Base-by-base conservation (phyloP, 495 filamentous ascomycete species). In the Aspergillus kassunensis region DNA sequence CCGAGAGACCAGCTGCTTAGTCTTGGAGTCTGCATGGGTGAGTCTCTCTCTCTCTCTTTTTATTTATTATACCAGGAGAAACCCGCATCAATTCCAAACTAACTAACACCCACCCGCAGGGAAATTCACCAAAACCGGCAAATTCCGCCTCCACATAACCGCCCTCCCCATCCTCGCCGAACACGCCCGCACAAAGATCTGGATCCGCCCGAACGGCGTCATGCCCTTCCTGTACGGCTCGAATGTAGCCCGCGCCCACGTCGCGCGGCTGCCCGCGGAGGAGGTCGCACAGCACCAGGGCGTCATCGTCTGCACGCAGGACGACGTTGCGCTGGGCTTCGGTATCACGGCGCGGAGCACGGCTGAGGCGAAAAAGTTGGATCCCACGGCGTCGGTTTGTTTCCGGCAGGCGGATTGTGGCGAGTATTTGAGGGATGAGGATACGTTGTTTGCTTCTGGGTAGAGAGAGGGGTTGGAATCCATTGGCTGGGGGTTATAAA, bases 161-260 rank as follows among this genome's bases (percentile, higher is more conserved):
- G 62, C 67, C 21, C 79, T 97, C 46, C 85, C 89, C 55, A 80
- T 96, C 46, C 83, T 99, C 53, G 87, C 91, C 16, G 81, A 87
- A 33, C 87, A 95, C 69, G 91, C 93, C 19, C 77, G 95, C 27
- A 90, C 93, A 68, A 96, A 96, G 79, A 80, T 96, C 47, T 97
- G 89, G 89, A 84, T 99, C 51, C 95, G 95, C 70, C 68, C 83
- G 19, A 99, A 99, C 71, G 93, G 95, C 40, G 90, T 90, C 67
- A 93, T 95, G 87, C 91, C 30, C 42, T 96, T 90, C 67, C 71
- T 95, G 12, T 98, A 98, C 69, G 93, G 91, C 25, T 85, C 86
- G 23, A 86, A 95, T 64, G 78, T 97, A 20, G 80, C 93, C 36
- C 95, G 95, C 71, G 93, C 95, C 18, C 93, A 98, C 70, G 82